Evolutionary conservation across 306 rosid species (phyloP).

Genomic region (Sophora flavescens): DNA sequence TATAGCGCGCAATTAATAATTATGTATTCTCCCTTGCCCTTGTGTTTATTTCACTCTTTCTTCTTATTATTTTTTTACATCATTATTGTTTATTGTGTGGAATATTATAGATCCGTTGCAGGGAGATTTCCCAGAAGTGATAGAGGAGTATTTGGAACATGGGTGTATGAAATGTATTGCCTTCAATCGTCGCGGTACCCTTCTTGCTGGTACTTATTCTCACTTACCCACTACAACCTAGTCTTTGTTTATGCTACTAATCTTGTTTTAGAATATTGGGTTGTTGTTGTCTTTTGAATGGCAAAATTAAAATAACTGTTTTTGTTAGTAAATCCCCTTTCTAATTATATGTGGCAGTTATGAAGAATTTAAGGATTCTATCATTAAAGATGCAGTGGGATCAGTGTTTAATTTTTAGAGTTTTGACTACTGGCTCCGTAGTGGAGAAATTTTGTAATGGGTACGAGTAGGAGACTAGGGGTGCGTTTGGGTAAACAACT

Average conservation of each 20-base stretch:
- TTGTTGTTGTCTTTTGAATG: not conserved
- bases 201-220: conserved; percentile 76
- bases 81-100: not conserved
- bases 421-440: not conserved
- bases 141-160: conserved; percentile 94
- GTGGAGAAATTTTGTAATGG: not conserved
- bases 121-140: conserved; percentile 97
- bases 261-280: not conserved
- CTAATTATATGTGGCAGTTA: not conserved
- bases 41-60: not conserved
- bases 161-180: conserved; percentile 94
- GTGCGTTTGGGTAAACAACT: no score
- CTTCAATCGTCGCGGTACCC: conserved; percentile 95
- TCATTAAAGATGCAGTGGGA: not conserved
- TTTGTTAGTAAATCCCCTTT: not conserved
- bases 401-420: not conserved
- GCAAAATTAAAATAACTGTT: not conserved
- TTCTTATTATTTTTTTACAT: no score
- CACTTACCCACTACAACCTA: not conserved
- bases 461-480: not conserved
- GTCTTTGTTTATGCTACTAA: not conserved
- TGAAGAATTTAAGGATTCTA: not conserved
- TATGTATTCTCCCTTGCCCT: not conserved
- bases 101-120: conserved; percentile 77
- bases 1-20: not conserved